Percentiles rank a stretch among this genome's conserved stretches.
Evolutionary conservation across 176 grass and related monocot genomes (phyloP).

Genomic region (Bonia amplexicaulis): DNA sequence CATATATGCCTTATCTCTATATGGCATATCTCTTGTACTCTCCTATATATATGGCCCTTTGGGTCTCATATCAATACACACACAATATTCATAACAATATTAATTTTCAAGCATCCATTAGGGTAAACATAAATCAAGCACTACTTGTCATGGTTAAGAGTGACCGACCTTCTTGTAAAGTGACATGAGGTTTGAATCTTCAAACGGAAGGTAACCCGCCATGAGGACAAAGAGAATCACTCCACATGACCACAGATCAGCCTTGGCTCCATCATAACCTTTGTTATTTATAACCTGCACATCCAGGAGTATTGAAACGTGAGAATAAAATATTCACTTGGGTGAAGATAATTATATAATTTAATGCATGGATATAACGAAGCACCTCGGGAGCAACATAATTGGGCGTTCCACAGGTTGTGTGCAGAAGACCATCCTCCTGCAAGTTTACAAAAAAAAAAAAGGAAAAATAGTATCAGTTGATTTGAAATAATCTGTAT

Average conservation of each 20-base stretch:
- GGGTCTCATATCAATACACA: too few species aligned
- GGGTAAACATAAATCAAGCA: neutral
- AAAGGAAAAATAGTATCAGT: neutral
- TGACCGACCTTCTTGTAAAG: conserved; percentile 89
- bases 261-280: conserved; percentile 97
- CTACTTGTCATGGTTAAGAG: neutral
- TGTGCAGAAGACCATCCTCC: conserved; percentile 93
- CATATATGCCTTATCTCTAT: too few species aligned
- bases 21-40: too few species aligned
- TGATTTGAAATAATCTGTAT: neutral
- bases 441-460: conserved; percentile 48
- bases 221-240: conserved; percentile 97
- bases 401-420: conserved; percentile 95
- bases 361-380: neutral
- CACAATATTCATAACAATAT: too few species aligned
- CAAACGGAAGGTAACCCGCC: conserved; percentile 90
- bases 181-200: conserved; percentile 80
- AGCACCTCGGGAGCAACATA: conserved; percentile 94
- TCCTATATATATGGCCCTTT: too few species aligned
- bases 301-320: conserved; percentile 34
- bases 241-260: conserved; percentile 97
- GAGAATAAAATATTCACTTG: conserved; percentile 24
- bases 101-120: neutral
- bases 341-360: conserved; percentile 10
- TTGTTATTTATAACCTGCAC: conserved; percentile 81